Base-by-base conservation (phyloP, 768 basidiomycete species). In the Suillus clintonianus region DNA sequence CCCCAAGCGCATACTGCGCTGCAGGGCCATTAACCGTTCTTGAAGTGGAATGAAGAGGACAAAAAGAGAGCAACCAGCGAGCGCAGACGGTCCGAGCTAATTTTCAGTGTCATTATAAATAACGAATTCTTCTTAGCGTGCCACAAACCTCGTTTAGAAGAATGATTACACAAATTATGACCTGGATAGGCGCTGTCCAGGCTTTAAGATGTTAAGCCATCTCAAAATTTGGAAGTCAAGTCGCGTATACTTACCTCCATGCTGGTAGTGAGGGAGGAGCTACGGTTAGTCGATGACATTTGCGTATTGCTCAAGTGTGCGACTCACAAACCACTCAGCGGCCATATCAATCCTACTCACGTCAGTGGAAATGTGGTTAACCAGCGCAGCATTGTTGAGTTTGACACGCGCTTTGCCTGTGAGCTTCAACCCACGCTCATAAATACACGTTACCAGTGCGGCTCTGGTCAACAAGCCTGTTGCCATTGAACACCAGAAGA, bases 141-240 rank as follows among this genome's bases (percentile, higher is more conserved):
- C 32, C 15, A 71, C 76, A 42, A 62, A 86, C 87, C 76, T 87
- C 81, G 11, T 82, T 79, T 11, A 86, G 74, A n/a, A 89, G 76
- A 58, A 88, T 84, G 56, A 86, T 83, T 43, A 89, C 71, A 64
- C 86, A 88, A 51, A 89, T 77, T 0, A 76, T 77, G 19, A 86
- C 81, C 75, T 90, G 88, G 30, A 89, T 87, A 1, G 88, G 88
- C 2, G 88, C 87, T 0, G 88, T 89, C 88, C 88, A 89, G 71
- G 81, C 86, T 79, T 13, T 50, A 56, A 58, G 8, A 27, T 55
- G 27, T 47, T 61, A 50, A 41, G n/a, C 34, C 59, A 48, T 45
- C 53, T 27, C 30, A n/a, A 15, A 60, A 17, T 48, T 15, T 39
- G 15, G 37, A 30, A 14, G 24, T 15, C 15, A 60, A 6, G 19